Percentiles rank a stretch among this genome's conserved stretches.
Conservation (phyloP, 2,329 filamentous ascomycete genomes). For the Helotiales sp. region DNA sequence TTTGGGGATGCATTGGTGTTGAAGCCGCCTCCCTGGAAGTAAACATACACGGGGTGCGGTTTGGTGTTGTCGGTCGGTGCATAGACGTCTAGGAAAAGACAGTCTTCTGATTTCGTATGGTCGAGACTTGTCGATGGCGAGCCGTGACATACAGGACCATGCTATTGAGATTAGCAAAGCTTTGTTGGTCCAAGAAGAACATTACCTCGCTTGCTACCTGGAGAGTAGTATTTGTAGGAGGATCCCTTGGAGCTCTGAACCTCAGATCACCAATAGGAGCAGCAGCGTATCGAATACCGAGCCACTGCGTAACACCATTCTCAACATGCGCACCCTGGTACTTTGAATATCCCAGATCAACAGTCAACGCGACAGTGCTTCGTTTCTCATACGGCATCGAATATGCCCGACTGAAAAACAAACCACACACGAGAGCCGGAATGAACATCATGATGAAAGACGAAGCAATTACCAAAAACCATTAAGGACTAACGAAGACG, state of each 20-base stretch:
- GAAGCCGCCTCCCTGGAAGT: constrained; percentile 66
- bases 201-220: constrained; percentile 38
- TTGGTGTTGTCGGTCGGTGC: constrained; percentile 59
- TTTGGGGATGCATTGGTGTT: constrained; percentile 55
- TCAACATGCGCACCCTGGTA: constrained; percentile 62
- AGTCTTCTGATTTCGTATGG: constrained; percentile 63
- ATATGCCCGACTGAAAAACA: constrained; percentile 23
- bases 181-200: background rate
- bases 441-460: constrained; percentile 9
- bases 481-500: background rate
- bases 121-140: constrained; percentile 34
- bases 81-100: constrained; percentile 70
- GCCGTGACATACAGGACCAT: constrained; percentile 34
- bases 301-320: constrained; percentile 71
- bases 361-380: constrained; percentile 20
- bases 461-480: background rate
- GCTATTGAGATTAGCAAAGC: constrained; percentile 30
- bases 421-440: constrained; percentile 12
- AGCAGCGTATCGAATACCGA: constrained; percentile 76
- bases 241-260: constrained; percentile 71
- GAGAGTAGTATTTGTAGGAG: constrained; percentile 42
- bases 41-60: constrained; percentile 62
- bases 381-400: background rate
- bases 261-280: constrained; percentile 68
- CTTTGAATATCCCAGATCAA: constrained; percentile 69